Conservation (phyloP, 148 eudicot species). For the Hydrangea macrophylla region DNA sequence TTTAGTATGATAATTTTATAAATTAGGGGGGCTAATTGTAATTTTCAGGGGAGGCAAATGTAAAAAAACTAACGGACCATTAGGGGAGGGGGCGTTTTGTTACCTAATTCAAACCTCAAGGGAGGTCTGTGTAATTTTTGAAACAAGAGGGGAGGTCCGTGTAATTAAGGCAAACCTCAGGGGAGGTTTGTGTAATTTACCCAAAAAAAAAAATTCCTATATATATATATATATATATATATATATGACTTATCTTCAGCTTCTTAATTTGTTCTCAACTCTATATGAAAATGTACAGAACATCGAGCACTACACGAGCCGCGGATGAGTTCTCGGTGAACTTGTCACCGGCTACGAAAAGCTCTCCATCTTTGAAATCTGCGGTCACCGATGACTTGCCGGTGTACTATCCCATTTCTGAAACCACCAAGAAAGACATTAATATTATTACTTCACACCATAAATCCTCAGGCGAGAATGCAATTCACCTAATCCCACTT, state of each 20-base stretch:
- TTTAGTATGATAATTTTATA: too few relatives aligned
- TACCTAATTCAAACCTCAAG: too few relatives aligned
- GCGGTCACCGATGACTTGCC: slow-evolving; percentile 22
- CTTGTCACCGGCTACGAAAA: slow-evolving; percentile 21
- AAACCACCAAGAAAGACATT: slow-evolving; percentile 34
- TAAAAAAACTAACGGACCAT: too few relatives aligned
- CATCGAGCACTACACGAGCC: slow-evolving; percentile 27
- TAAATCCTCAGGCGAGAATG: slow-evolving; percentile 26
- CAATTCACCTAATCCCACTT: slow-evolving; percentile 51
- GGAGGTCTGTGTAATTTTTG: too few relatives aligned
- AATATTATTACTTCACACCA: slow-evolving; percentile 1
- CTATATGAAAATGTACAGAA: slow-evolving; percentile 35
- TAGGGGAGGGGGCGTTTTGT: too few relatives aligned
- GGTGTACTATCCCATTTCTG: slow-evolving; percentile 3
- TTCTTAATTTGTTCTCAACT: neutral
- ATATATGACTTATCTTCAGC: neutral
- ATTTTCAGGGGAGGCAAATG: too few relatives aligned
- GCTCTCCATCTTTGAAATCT: slow-evolving; percentile 11
- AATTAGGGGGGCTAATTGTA: too few relatives aligned
- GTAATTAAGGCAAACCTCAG: too few relatives aligned
- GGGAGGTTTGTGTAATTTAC: too few relatives aligned
- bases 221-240: too few relatives aligned
- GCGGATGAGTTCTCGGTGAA: slow-evolving; percentile 38
- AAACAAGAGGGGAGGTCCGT: too few relatives aligned
- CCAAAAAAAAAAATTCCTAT: too few relatives aligned